Evolutionary conservation across 2,329 filamentous ascomycete species (phyloP), one percentile per base, ranked within the genome.

Genomic region (Davidsoniella virescens): DNA sequence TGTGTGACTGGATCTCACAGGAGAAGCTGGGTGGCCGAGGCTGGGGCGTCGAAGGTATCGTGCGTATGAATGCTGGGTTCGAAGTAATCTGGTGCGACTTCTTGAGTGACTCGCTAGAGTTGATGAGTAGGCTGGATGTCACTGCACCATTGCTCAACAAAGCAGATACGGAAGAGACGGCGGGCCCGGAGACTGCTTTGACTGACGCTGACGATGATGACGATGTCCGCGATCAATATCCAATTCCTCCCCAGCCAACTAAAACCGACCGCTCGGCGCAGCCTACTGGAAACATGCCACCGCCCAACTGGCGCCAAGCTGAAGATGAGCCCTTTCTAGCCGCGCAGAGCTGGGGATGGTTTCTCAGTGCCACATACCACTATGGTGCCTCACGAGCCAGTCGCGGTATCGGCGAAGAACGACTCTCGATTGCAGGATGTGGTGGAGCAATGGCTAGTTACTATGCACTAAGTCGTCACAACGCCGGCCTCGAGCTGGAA

Each of bases 31-130:
- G 70, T 5, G 69, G 68, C 1, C 53, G 55, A 7, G 69, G 66
- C 4, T 72, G 67, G 69, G 70, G 68, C 37, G 66, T 68, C 29
- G 70, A 75, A 55, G 70, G 67, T 2, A 60, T 72, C 36, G 65
- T 73, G 40, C 63, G 70, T 51, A 72, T 72, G 69, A 71, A 72
- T 56, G 66, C 69, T 10, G 70, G 68, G 3, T 72, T 72, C 52
- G 69, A 72, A 59, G 59, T 71, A 56, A 70, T 72, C n/a, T 71
- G 69, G 69, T 72, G 70, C 55, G 63, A 72, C 52, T 73, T 73
- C 48, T 58, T 62, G 20, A 68, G 67, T 50, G 64, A 64, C 8
- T 68, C 64, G 16, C 55, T 71, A 48, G 59, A 64, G 47, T 54
- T 72, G 44, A 58, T 71, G 18, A 66, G 62, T 41, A 64, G 65